Conservation (phyloP, 306 rosid species). For the Alnus rubra region DNA sequence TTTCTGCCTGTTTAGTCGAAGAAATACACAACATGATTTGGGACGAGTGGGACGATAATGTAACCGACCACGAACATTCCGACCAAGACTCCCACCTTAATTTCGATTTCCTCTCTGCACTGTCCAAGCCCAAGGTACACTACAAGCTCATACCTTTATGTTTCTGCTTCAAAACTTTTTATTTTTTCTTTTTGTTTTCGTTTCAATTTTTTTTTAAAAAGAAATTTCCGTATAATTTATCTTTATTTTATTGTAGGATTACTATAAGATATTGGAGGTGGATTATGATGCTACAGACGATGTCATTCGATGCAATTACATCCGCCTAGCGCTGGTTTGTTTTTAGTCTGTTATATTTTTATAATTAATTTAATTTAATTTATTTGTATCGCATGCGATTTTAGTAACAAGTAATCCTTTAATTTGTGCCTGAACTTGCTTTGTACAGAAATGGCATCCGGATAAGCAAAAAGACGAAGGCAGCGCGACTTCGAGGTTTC, state of each 20-base stretch:
- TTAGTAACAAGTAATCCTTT: background rate
- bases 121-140: constrained; percentile 72
- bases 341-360: constrained; percentile 14
- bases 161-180: background rate
- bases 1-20: background rate
- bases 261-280: constrained; percentile 82
- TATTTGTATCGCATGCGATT: background rate
- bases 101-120: constrained; percentile 62
- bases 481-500: constrained; percentile 69
- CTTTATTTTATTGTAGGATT: constrained; percentile 50
- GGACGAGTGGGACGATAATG: constrained; percentile 44
- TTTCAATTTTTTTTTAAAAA: background rate
- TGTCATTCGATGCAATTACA: constrained; percentile 82
- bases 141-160: background rate
- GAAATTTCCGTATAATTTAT: background rate
- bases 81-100: constrained; percentile 53
- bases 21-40: constrained; percentile 40
- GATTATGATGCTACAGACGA: constrained; percentile 90
- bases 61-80: constrained; percentile 37
- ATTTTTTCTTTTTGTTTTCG: background rate
- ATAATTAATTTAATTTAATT: background rate
- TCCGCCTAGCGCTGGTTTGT: constrained; percentile 87
- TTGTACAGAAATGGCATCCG: constrained; percentile 92
- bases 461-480: constrained; percentile 78
- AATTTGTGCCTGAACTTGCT: constrained; percentile 4